phyloP scores from a whole-genome alignment of 768 basidiomycete genomes.

The Multifurca ochricompacta region DNA sequence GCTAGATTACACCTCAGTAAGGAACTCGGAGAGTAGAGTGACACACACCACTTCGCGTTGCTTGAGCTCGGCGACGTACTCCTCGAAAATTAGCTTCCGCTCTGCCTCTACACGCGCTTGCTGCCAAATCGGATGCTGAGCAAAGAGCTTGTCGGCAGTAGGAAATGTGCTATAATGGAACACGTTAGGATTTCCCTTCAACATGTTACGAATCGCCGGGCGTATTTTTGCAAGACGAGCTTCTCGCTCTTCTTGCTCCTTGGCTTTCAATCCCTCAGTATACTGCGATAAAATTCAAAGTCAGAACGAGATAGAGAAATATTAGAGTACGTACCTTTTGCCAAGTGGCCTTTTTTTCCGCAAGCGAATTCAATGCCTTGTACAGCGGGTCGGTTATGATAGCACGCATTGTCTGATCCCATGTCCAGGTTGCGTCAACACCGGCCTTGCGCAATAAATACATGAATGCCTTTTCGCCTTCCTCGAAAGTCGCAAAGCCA shows the following conservation, averaged over 20 bases:
- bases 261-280: conserved; percentile 63
- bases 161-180: conserved; percentile 88
- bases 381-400: conserved; percentile 98
- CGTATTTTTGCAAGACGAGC: conserved; percentile 76
- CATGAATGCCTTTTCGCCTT: conserved; percentile 92
- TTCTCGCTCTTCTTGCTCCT: conserved; percentile 83
- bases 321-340: conserved; percentile 59
- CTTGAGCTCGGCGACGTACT: conserved; percentile 81
- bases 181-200: conserved; percentile 80
- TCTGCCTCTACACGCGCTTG: conserved; percentile 81
- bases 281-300: conserved; percentile 44
- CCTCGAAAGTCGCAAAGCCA: conserved; percentile 77
- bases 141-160: conserved; percentile 81
- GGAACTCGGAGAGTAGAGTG: neutral
- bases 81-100: conserved; percentile 81
- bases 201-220: conserved; percentile 79
- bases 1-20: conserved; percentile 35
- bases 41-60: conserved; percentile 77
- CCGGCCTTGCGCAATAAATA: conserved; percentile 84
- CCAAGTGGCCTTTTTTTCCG: conserved; percentile 91
- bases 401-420: conserved; percentile 97
- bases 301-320: conserved; percentile 6
- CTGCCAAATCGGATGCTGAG: conserved; percentile 86
- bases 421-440: conserved; percentile 89
- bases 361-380: conserved; percentile 85